These are phyloP conservation scores for Thalia dealbata DNA, from an alignment of 176 grass and related monocot species.

Conservation along the genomic window DNA sequence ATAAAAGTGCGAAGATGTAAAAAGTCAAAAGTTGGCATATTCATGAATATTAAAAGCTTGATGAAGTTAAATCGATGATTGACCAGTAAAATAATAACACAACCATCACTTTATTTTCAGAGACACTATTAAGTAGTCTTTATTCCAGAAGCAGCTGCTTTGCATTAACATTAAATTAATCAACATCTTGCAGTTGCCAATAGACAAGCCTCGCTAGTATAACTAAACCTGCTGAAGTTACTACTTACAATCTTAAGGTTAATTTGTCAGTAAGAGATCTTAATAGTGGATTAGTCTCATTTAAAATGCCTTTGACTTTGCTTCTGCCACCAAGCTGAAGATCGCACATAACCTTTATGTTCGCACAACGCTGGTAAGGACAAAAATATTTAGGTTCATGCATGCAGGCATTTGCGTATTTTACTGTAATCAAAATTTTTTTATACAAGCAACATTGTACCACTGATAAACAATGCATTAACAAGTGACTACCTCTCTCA, in stretches of 20 bases:
- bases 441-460: neutral
- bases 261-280: neutral
- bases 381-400: neutral
- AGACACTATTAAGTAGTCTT: neutral
- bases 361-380: neutral
- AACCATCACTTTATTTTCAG: neutral
- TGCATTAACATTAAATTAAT: neutral
- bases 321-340: too few species aligned
- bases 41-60: too few species aligned
- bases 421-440: neutral
- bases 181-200: neutral
- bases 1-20: too few species aligned
- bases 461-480: neutral
- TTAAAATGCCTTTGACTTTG: neutral
- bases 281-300: neutral
- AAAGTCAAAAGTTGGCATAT: too few species aligned
- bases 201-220: neutral
- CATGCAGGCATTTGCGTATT: neutral
- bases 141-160: neutral
- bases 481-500: conserved; percentile 67
- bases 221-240: neutral
- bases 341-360: neutral
- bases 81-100: neutral
- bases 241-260: neutral
- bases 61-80: neutral